Evolutionary conservation across 805 yeast genomes (phyloP).

Genomic region (Yarrowia deformans): DNA sequence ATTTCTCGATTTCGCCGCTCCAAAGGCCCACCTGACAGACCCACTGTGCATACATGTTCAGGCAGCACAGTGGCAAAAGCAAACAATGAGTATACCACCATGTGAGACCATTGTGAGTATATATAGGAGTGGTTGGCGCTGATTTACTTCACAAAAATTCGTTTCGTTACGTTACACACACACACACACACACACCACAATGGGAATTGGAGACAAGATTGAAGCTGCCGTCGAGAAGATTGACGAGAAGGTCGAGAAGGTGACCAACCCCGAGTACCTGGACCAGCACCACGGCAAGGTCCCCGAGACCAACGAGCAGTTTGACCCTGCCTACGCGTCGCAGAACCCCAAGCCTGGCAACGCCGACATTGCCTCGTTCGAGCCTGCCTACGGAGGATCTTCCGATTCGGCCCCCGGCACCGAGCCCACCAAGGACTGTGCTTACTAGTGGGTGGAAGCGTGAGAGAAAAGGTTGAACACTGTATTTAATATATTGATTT

Average conservation of each 20-base stretch:
- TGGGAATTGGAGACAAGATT: conserved; percentile 21
- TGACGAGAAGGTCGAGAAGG: conserved; percentile 34
- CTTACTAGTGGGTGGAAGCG: background rate
- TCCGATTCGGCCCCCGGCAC: conserved; percentile 1
- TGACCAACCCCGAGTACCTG: conserved; percentile 24
- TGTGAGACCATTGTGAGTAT: background rate
- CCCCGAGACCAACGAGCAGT: conserved; percentile 35
- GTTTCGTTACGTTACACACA: background rate
- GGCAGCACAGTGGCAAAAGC: no score
- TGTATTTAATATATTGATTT: conserved; percentile 17
- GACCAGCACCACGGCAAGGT: conserved; percentile 9
- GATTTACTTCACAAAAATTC: no score
- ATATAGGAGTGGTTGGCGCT: background rate
- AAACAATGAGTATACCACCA: no score
- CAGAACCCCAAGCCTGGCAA: conserved; percentile 28
- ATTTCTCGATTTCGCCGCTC: no score
- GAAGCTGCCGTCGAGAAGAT: conserved; percentile 31
- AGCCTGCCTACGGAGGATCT: conserved; percentile 30
- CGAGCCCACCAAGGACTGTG: conserved; percentile 34
- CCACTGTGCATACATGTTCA: no score
- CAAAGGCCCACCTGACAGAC: no score
- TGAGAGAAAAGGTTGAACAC: background rate
- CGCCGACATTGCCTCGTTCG: conserved; percentile 28
- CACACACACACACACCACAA: conserved; percentile 13
- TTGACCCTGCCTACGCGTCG: conserved; percentile 35